Percentiles rank a stretch among this genome's conserved stretches.
phyloP scores from a whole-genome alignment of 805 yeast genomes.

The Priceomyces melissophilus region DNA sequence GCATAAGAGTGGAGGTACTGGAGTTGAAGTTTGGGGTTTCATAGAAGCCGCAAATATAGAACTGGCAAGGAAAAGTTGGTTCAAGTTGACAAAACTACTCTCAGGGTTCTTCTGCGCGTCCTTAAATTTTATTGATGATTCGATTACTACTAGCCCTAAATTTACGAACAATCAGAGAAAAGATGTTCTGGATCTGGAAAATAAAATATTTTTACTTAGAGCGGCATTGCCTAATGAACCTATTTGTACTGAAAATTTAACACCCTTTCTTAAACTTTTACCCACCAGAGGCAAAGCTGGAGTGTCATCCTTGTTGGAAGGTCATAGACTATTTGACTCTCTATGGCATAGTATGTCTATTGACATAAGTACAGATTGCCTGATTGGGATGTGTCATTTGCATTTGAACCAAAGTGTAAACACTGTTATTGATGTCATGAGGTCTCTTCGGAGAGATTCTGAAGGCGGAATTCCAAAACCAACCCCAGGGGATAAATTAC shows the following conservation, averaged over 20 bases:
- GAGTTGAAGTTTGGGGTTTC: constrained; percentile 90
- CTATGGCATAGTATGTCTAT: constrained; percentile 93
- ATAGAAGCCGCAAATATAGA: constrained; percentile 59
- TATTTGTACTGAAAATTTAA: constrained; percentile 92
- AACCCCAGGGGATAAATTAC: constrained; percentile 58
- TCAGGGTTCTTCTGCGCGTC: constrained; percentile 96
- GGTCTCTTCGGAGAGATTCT: constrained; percentile 56
- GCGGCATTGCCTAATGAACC: constrained; percentile 95
- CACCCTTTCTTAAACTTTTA: constrained; percentile 84
- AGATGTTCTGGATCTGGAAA: constrained; percentile 6
- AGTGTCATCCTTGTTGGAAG: constrained; percentile 77
- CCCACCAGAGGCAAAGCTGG: constrained; percentile 95
- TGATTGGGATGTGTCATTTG: constrained; percentile 41
- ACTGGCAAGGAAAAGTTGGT: constrained; percentile 67
- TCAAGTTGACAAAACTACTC: constrained; percentile 62
- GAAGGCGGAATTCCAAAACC: constrained; percentile 80
- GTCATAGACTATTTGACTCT: constrained; percentile 86
- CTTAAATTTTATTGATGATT: constrained; percentile 77
- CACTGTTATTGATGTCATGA: constrained; percentile 67
- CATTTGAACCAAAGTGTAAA: constrained; percentile 65
- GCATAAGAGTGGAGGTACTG: constrained; percentile 78
- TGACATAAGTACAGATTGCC: constrained; percentile 64
- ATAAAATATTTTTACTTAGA: constrained; percentile 55
- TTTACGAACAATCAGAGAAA: constrained; percentile 32
- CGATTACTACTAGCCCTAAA: constrained; percentile 62